These are phyloP conservation scores for Leccinum olivaceopallidum DNA, from an alignment of 768 basidiomycete species.

Conservation along the genomic window DNA sequence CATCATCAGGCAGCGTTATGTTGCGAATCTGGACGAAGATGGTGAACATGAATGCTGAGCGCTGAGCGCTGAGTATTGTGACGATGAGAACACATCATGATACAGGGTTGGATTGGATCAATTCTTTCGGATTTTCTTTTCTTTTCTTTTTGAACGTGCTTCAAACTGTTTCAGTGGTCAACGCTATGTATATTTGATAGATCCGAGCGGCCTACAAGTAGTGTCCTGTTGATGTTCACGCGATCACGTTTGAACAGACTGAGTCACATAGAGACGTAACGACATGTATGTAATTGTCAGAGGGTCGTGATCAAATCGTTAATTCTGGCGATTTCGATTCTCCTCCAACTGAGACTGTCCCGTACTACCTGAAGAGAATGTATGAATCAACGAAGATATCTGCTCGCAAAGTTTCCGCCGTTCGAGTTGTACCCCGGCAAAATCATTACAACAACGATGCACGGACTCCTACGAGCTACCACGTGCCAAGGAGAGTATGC, in stretches of 20 bases:
- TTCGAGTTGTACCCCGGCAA: conserved; percentile 1
- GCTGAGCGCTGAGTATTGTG: neutral
- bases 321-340: neutral
- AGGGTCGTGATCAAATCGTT: neutral
- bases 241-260: neutral
- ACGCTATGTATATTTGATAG: neutral
- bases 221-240: neutral
- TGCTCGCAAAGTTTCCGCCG: neutral
- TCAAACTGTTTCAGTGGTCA: neutral
- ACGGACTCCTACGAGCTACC: conserved; percentile 1
- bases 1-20: conserved; percentile 19
- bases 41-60: neutral
- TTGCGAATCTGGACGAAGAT: conserved; percentile 15
- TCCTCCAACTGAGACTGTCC: neutral
- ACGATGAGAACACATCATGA: neutral
- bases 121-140: neutral
- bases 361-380: neutral
- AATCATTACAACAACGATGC: conserved; percentile 8
- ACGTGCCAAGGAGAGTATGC: conserved; percentile 4
- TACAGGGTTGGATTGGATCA: neutral
- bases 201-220: neutral
- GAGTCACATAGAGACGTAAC: neutral
- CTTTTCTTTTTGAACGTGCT: neutral
- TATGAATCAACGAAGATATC: neutral
- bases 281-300: neutral